These are phyloP conservation scores for Didymella segeticola DNA, from an alignment of 2,329 filamentous ascomycete genomes.

Conservation along the genomic window DNA sequence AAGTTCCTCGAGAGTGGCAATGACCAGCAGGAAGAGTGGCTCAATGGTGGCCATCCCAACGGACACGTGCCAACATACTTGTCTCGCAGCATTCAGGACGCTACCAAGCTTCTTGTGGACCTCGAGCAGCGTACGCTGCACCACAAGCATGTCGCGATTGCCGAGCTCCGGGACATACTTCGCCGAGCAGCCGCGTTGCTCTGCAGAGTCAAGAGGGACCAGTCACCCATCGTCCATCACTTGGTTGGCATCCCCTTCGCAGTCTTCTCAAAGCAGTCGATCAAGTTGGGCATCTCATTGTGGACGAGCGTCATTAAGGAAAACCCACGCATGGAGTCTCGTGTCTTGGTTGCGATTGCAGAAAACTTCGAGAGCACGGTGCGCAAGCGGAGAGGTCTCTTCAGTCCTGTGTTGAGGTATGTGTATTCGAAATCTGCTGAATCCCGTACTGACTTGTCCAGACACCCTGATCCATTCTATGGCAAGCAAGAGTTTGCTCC, in stretches of 20 bases:
- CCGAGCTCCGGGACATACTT: slow-evolving; percentile 80
- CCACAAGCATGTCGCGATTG: slow-evolving; percentile 72
- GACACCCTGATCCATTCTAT: slow-evolving; percentile 85
- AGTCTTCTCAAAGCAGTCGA: slow-evolving; percentile 92
- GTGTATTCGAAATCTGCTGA: slow-evolving; percentile 29
- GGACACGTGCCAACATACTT: slow-evolving; percentile 29
- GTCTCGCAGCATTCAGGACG: slow-evolving; percentile 56
- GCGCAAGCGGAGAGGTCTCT: slow-evolving; percentile 78
- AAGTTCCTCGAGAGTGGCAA: slow-evolving; percentile 80
- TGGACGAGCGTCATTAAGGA: slow-evolving; percentile 98
- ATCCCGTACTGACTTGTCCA: slow-evolving; percentile 40
- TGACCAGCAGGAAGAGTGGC: slow-evolving; percentile 68
- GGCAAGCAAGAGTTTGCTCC: slow-evolving; percentile 91
- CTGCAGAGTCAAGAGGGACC: slow-evolving; percentile 76
- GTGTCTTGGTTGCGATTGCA: slow-evolving; percentile 84
- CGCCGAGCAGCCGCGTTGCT: slow-evolving; percentile 85
- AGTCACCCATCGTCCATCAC: slow-evolving; percentile 81
- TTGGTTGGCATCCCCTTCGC: slow-evolving; percentile 92
- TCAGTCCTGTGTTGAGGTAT: slow-evolving; percentile 72
- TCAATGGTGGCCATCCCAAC: slow-evolving; percentile 58
- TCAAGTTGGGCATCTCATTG: slow-evolving; percentile 91
- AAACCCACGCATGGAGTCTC: slow-evolving; percentile 85
- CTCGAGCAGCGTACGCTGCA: slow-evolving; percentile 74
- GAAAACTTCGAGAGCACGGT: slow-evolving; percentile 91
- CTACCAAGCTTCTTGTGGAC: slow-evolving; percentile 69